A percentile compares a stretch with the other conserved stretches of the same genome.
Conservation (phyloP, 495 filamentous ascomycete genomes). For the Bombardia bombarda region DNA sequence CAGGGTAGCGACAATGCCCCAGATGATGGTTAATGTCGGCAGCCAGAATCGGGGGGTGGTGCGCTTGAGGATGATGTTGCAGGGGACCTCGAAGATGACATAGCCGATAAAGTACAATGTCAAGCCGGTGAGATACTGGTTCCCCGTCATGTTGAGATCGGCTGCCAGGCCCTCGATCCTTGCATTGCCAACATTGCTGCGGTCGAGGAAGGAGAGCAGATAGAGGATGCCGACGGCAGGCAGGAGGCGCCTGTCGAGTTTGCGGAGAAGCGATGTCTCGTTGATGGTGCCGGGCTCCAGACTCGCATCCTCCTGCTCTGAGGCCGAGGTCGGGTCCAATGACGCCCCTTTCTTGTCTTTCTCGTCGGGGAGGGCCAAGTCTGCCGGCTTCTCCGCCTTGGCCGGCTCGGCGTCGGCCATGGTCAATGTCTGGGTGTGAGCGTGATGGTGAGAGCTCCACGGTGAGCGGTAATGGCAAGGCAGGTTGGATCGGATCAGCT, state of each 20-base stretch:
- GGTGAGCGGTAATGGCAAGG: not conserved
- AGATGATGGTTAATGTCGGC: conserved; percentile 32
- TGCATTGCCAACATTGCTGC: conserved; percentile 58
- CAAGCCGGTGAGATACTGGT: conserved; percentile 64
- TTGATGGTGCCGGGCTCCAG: conserved; percentile 33
- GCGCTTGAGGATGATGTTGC: conserved; percentile 64
- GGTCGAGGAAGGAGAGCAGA: conserved; percentile 64
- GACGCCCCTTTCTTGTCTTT: not conserved
- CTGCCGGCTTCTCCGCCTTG: not conserved
- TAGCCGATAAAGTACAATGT: conserved; percentile 75
- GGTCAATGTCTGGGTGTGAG: not conserved
- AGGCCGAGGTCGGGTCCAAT: conserved; percentile 8
- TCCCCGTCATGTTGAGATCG: conserved; percentile 60
- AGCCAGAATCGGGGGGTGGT: conserved; percentile 58
- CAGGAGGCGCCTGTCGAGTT: conserved; percentile 55
- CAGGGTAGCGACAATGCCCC: conserved; percentile 62
- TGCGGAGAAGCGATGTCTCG: conserved; percentile 56
- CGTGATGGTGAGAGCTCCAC: not conserved
- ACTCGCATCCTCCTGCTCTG: conserved; percentile 14
- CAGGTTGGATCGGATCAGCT: too few relatives aligned
- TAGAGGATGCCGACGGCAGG: conserved; percentile 64
- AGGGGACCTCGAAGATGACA: conserved; percentile 55
- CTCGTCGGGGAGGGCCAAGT: not conserved
- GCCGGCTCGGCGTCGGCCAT: not conserved
- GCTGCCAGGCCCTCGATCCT: conserved; percentile 53